Evolutionary conservation across 2,329 filamentous ascomycete genomes (phyloP).

Genomic region (Cryphonectria japonica): DNA sequence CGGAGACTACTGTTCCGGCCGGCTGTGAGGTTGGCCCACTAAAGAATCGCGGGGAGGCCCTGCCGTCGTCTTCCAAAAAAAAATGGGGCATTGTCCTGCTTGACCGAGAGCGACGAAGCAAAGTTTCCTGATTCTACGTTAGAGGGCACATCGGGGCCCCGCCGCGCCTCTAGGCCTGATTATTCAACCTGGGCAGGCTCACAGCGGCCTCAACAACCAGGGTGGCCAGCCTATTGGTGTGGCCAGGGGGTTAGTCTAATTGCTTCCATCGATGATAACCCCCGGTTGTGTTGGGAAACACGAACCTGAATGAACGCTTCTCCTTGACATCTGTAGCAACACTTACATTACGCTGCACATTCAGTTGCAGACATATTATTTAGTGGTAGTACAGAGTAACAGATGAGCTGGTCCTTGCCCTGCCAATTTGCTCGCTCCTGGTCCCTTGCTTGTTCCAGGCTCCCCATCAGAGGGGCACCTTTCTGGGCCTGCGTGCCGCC

Average conservation of each 20-base stretch:
- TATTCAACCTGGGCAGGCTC: background rate
- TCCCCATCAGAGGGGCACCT: background rate
- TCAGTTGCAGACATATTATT: background rate
- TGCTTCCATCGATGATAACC: too few species aligned
- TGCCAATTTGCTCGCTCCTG: background rate
- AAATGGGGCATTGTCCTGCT: background rate
- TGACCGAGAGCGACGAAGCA: background rate
- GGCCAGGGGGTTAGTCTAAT: too few species aligned
- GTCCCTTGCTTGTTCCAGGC: background rate
- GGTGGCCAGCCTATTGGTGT: too few species aligned
- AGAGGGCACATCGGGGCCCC: too few species aligned
- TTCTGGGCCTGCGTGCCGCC: background rate
- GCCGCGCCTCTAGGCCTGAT: background rate
- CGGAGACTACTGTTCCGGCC: background rate
- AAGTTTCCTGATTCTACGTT: background rate
- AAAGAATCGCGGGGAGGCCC: conserved; percentile 6
- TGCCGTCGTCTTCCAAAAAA: background rate
- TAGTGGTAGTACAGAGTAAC: background rate
- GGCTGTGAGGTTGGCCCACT: conserved; percentile 1
- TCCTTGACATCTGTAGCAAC: background rate
- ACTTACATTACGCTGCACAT: background rate
- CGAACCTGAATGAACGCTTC: too few species aligned
- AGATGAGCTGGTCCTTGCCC: background rate
- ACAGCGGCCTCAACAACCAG: background rate
- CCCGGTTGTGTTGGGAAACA: background rate